These are phyloP conservation scores for Starmerella khaoyaiensis DNA, from an alignment of 805 yeast genomes.

Conservation along the genomic window DNA sequence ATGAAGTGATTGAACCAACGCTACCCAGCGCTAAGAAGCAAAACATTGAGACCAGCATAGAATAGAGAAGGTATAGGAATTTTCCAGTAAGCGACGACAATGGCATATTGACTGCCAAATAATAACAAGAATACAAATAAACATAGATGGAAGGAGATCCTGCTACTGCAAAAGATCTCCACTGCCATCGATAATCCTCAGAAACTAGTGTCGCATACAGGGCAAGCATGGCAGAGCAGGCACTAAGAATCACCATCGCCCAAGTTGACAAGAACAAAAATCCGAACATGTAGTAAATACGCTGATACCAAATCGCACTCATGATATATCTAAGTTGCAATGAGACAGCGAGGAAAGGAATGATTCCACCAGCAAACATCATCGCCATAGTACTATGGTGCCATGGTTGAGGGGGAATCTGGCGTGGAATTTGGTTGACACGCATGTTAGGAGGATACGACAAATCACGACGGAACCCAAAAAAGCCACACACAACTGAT, in stretches of 20 bases:
- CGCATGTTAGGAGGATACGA: slow-evolving; percentile 58
- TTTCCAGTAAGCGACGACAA: slow-evolving; percentile 65
- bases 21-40: slow-evolving; percentile 79
- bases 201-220: slow-evolving; percentile 74
- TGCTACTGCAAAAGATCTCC: slow-evolving; percentile 78
- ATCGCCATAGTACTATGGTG: slow-evolving; percentile 57
- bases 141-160: slow-evolving; percentile 84
- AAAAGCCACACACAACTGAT: slow-evolving; percentile 67
- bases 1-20: slow-evolving; percentile 65
- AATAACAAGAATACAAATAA: slow-evolving; percentile 65
- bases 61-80: slow-evolving; percentile 73
- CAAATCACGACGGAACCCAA: slow-evolving; percentile 52
- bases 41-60: slow-evolving; percentile 52
- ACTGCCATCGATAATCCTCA: slow-evolving; percentile 95
- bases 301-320: slow-evolving; percentile 84
- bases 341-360: slow-evolving; percentile 91
- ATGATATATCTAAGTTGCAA: slow-evolving; percentile 90
- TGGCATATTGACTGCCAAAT: slow-evolving; percentile 37
- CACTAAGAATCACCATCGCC: slow-evolving; percentile 70
- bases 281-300: slow-evolving; percentile 94
- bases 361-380: slow-evolving; percentile 67
- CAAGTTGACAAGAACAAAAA: slow-evolving; percentile 78
- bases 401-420: slow-evolving; percentile 84
- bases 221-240: slow-evolving; percentile 65
- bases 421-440: slow-evolving; percentile 92